Evolutionary conservation across 163 green algal species (phyloP).

Genomic region (Coccomyxa subellipsoidea): DNA sequence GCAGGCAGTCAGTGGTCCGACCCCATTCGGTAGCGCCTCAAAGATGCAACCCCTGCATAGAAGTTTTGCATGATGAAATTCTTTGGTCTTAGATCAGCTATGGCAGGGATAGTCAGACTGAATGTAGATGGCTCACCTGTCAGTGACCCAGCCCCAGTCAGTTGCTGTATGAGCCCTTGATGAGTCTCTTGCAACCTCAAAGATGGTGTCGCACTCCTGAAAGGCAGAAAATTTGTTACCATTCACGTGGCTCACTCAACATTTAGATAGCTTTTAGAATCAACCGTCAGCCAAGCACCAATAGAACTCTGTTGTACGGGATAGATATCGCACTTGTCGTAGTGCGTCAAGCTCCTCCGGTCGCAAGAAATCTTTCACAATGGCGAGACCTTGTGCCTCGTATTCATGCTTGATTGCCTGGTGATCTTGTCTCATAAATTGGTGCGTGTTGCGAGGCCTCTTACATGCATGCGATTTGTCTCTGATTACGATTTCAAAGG

Average conservation of each 20-base stretch:
- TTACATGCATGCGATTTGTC: background rate
- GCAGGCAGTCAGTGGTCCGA: background rate
- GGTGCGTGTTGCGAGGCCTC: background rate
- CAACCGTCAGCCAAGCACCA: background rate
- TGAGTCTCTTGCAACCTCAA: background rate
- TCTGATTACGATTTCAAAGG: too few relatives aligned
- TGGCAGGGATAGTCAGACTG: too few relatives aligned
- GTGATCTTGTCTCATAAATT: background rate
- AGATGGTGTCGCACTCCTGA: constrained; percentile 1
- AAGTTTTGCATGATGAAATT: background rate
- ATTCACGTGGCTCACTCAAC: background rate
- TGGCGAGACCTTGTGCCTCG: background rate
- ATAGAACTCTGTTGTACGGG: background rate
- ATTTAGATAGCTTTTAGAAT: background rate
- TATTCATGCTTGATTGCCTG: background rate
- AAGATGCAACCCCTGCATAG: constrained; percentile 13
- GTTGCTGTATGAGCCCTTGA: background rate
- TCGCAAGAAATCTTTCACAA: background rate
- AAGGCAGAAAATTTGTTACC: background rate
- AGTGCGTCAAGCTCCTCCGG: background rate
- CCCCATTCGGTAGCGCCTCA: background rate
- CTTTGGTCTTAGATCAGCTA: too few relatives aligned
- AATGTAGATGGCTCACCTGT: too few relatives aligned
- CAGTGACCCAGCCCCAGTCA: background rate
- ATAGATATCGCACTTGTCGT: background rate